Conservation (phyloP, 768 basidiomycete genomes). For the Suillus weaverae region DNA sequence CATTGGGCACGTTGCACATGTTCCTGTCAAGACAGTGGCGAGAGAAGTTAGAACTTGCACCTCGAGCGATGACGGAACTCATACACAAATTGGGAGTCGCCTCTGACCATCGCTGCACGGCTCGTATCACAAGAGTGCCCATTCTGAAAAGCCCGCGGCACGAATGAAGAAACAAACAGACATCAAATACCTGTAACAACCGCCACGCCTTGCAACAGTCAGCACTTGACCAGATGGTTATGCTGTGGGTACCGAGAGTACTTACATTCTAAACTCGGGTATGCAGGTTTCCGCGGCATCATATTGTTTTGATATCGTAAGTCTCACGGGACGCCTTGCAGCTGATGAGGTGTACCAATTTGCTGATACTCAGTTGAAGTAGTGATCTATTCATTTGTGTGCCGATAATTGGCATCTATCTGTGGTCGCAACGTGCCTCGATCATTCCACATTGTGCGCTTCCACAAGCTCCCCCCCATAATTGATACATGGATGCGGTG, state of each 20-base stretch:
- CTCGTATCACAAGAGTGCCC: neutral
- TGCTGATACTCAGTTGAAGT: neutral
- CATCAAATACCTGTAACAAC: neutral
- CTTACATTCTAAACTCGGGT: neutral
- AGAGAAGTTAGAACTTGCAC: conserved; percentile 48
- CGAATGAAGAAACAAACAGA: neutral
- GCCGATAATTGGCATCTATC: neutral
- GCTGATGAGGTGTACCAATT: neutral
- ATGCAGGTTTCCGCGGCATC: neutral
- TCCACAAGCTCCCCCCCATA: neutral
- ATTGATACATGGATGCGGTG: neutral
- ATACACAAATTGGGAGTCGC: conserved; percentile 63
- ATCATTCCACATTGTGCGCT: neutral
- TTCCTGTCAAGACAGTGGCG: conserved; percentile 55
- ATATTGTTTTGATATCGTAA: neutral
- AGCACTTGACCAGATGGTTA: neutral
- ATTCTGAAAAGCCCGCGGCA: conserved; percentile 19
- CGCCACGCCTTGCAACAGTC: neutral
- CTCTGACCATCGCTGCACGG: neutral
- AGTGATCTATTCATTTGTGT: neutral
- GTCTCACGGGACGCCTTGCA: neutral
- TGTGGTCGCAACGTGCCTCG: neutral
- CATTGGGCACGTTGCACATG: conserved; percentile 15
- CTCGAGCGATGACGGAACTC: conserved; percentile 75
- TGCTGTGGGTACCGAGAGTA: neutral